Conservation (phyloP, 805 yeast genomes). For the Myxozyma vanderwaltii region DNA sequence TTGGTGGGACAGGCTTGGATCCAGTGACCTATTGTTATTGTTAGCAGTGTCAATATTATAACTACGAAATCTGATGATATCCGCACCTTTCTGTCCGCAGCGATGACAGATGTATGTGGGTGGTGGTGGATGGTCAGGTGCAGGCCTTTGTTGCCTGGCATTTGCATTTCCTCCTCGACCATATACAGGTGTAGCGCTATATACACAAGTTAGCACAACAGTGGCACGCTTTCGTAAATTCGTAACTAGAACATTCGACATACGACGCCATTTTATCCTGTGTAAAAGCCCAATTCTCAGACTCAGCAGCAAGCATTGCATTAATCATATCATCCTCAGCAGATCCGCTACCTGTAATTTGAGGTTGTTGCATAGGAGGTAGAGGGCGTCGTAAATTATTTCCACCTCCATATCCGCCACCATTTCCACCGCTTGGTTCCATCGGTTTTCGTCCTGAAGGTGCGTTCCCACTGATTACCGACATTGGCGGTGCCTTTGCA, state of each 20-base stretch:
- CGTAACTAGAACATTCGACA: not conserved
- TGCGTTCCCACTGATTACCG: constrained; percentile 3
- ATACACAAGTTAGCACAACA: not conserved
- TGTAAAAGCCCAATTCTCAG: constrained; percentile 91
- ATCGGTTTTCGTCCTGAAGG: not conserved
- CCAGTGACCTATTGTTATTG: constrained; percentile 64
- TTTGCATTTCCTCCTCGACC: constrained; percentile 36
- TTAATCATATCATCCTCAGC: constrained; percentile 84
- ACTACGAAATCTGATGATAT: not conserved
- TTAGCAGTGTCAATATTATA: not conserved
- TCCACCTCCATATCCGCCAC: constrained; percentile 1
- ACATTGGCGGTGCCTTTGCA: constrained; percentile 37
- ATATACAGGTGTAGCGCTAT: constrained; percentile 72
- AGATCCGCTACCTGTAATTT: not conserved
- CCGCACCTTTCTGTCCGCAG: constrained; percentile 80
- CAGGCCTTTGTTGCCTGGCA: constrained; percentile 31
- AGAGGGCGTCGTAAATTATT: constrained; percentile 4
- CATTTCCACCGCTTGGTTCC: not conserved
- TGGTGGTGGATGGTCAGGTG: constrained; percentile 78
- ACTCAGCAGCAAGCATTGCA: constrained; percentile 89
- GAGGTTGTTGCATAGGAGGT: not conserved
- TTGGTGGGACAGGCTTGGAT: constrained; percentile 94
- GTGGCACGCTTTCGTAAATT: not conserved
- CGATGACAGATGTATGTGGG: constrained; percentile 95
- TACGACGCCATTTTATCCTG: constrained; percentile 77